Evolutionary conservation across 1,284 basidiomycete genomes (phyloP).

Genomic region (Papiliotrema terrestris): DNA sequence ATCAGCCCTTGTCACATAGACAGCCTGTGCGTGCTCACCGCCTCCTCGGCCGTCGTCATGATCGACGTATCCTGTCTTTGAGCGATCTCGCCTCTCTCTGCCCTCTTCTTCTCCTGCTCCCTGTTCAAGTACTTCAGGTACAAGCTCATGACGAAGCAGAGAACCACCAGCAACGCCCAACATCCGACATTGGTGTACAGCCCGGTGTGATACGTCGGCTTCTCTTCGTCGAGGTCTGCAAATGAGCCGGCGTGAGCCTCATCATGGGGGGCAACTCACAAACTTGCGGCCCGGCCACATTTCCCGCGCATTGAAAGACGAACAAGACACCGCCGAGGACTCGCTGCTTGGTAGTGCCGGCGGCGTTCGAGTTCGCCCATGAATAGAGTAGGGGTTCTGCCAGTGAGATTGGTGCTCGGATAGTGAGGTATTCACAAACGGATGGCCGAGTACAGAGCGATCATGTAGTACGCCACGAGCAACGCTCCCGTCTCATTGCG

Average conservation of each 20-base stretch:
- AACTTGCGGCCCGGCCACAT: constrained; percentile 22
- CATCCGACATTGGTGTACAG: constrained; percentile 17
- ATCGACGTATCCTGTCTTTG: constrained; percentile 18
- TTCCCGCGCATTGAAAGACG: constrained; percentile 24
- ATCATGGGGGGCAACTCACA: constrained; percentile 9
- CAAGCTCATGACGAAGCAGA: constrained; percentile 27
- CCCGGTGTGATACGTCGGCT: constrained; percentile 19
- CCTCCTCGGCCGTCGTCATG: constrained; percentile 44
- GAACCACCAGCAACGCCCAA: constrained; percentile 12
- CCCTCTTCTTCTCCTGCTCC: constrained; percentile 45
- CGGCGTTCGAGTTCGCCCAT: constrained; percentile 30
- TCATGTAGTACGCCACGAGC: constrained; percentile 17
- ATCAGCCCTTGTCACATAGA: no score
- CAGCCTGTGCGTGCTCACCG: constrained; percentile 7
- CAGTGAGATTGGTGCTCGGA: background rate
- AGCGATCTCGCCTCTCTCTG: constrained; percentile 35
- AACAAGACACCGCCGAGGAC: constrained; percentile 21
- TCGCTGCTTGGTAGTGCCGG: constrained; percentile 28
- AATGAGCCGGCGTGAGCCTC: background rate
- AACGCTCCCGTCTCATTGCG: constrained; percentile 3
- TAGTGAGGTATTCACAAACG: constrained; percentile 9
- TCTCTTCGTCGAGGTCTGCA: constrained; percentile 11
- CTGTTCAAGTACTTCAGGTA: constrained; percentile 52
- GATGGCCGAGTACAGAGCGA: constrained; percentile 15
- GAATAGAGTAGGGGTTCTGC: constrained; percentile 23